Conservation (phyloP, 2,329 filamentous ascomycete species). For the Aspergillus ustus region DNA sequence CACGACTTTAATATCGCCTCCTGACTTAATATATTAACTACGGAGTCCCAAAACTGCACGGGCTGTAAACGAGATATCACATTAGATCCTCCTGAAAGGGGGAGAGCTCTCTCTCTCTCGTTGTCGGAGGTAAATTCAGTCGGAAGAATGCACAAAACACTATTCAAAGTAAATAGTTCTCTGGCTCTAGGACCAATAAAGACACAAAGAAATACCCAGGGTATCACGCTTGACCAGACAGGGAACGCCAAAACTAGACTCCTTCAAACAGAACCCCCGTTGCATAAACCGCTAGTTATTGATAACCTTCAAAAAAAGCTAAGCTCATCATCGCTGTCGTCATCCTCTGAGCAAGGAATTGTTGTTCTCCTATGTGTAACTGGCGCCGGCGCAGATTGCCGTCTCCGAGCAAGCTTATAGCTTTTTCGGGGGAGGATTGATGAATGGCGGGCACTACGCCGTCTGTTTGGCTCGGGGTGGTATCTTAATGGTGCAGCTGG, state of each 20-base stretch:
- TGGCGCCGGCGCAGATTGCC: not conserved
- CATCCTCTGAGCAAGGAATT: slow-evolving; percentile 36
- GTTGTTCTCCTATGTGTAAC: slow-evolving; percentile 19
- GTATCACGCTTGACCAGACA: slow-evolving; percentile 18
- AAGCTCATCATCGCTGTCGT: slow-evolving; percentile 45
- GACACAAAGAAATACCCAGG: slow-evolving; percentile 11
- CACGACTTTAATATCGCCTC: not conserved
- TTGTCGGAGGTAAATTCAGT: not conserved
- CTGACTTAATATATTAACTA: slow-evolving; percentile 8
- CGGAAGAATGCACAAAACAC: not conserved
- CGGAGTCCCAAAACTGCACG: not conserved
- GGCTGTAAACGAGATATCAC: not conserved
- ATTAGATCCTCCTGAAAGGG: not conserved
- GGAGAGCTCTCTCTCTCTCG: not conserved
- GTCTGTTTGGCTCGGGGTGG: slow-evolving; percentile 14
- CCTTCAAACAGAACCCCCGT: slow-evolving; percentile 1
- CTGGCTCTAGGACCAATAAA: slow-evolving; percentile 1
- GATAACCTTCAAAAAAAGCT: slow-evolving; percentile 36
- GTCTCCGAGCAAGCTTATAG: slow-evolving; percentile 5
- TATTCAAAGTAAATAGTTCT: not conserved
- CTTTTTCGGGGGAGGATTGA: slow-evolving; percentile 4
- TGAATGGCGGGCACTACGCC: slow-evolving; percentile 16
- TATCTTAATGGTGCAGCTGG: slow-evolving; percentile 5
- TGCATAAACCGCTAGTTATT: not conserved
- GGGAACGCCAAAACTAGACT: slow-evolving; percentile 8